Base-by-base conservation (phyloP, 345 rosid genomes). In the Litchi chinensis region DNA sequence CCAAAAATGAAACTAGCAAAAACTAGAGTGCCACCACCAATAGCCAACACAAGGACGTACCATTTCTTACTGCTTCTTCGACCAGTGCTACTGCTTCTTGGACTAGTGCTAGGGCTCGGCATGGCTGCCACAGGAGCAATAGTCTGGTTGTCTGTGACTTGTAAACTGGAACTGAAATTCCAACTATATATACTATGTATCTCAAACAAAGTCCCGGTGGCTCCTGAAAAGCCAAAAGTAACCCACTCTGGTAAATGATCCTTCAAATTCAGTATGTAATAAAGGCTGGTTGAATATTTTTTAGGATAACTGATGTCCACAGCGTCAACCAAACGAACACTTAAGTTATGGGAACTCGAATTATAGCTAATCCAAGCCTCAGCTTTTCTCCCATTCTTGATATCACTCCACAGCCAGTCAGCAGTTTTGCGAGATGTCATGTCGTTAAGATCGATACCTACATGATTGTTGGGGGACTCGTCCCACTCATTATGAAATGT, bases 161-260 rank as follows among this genome's bases (percentile, higher is more conserved):
- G 44, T 65, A 71, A 32, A 19, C 43, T 71, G 4, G 77, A 79
- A 10, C 65, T 24, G 40, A 79, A 79, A 56, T 50, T 39, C 81
- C 81, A 79, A 8, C 71, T 60, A 15, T 2, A 28, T 3, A 71
- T 66, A 28, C 16, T 24, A 57, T 70, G 71, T 19, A 12, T 40
- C 40, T 65, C 71, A 37, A 66, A 48, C 32, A 4, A 18, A 48
- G 1, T 2, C 21, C 76, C 77, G 0, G 76, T 46, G 18, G 81
- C 74, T 8, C 43, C 77, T 0, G 81, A 71, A 63, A 79, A 79
- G 18, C 81, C 81, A 5, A 72, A 72, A 37, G 43, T 52, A 19
- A 79, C 71, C 75, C 68, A 65, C 10, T 64, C 41, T 6, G 81
- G 65, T 8, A 79, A 57, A 52, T 39, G 46, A 2, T n/a, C n/a